phyloP scores from a whole-genome alignment of 176 grass and related monocot genomes.

The Eremochloa ophiuroides region DNA sequence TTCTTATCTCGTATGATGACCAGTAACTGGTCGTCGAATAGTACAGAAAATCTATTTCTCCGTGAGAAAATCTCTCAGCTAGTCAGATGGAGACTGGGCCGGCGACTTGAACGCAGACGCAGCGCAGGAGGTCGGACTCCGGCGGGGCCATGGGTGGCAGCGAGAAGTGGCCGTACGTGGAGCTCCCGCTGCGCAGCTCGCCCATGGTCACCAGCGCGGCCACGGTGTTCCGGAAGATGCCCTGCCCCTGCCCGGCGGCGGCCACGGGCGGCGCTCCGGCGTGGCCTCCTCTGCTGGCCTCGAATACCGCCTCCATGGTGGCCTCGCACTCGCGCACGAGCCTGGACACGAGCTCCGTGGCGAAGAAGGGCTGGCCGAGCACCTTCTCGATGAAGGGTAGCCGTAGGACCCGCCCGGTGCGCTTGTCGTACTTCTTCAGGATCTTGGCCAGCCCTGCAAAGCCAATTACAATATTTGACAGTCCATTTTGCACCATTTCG shows the following conservation, averaged over 20 bases:
- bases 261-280: neutral
- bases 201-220: conserved; percentile 56
- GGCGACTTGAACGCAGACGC: conserved; percentile 37
- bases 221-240: conserved; percentile 69
- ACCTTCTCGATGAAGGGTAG: conserved; percentile 69
- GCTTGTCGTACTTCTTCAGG: conserved; percentile 89
- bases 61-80: neutral
- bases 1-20: neutral
- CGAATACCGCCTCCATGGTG: conserved; percentile 54
- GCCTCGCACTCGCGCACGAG: conserved; percentile 66
- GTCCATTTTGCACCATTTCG: too few relatives aligned
- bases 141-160: conserved; percentile 48
- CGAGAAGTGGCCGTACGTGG: conserved; percentile 62
- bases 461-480: too few relatives aligned
- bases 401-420: conserved; percentile 49
- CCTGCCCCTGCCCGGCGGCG: conserved; percentile 32
- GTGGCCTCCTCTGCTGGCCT: neutral
- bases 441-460: conserved; percentile 85
- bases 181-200: conserved; percentile 63
- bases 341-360: conserved; percentile 66
- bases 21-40: neutral
- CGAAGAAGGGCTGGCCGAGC: conserved; percentile 83
- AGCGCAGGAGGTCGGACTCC: conserved; percentile 35
- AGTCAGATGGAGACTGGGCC: conserved; percentile 34
- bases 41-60: too few relatives aligned